Conservation (phyloP, 306 rosid genomes). For the Corylus americana region DNA sequence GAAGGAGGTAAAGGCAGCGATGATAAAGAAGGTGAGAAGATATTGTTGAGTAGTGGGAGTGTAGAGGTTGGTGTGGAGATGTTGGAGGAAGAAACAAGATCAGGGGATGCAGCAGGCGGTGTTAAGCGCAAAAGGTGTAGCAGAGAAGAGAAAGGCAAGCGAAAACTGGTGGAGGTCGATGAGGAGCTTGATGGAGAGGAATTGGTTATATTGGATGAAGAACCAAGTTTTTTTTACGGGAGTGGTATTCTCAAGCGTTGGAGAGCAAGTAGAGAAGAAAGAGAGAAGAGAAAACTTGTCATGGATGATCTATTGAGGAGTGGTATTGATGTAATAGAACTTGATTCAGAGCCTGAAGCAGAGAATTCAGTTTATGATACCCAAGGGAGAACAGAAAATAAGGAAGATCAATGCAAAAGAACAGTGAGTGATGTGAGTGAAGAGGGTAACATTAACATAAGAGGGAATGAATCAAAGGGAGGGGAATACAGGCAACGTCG, state of each 20-base stretch:
- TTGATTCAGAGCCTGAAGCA: no score
- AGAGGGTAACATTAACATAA: background rate
- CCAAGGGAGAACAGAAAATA: no score
- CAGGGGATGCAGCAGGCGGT: background rate
- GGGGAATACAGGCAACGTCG: conserved; percentile 33
- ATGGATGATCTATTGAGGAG: background rate
- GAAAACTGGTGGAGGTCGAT: no score
- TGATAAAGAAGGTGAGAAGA: background rate
- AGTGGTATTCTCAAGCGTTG: background rate
- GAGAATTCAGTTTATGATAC: no score
- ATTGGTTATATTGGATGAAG: background rate
- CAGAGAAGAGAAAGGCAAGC: no score
- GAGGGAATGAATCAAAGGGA: conserved; percentile 22
- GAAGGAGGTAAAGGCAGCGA: no score
- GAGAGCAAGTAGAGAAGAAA: background rate
- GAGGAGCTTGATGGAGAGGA: background rate
- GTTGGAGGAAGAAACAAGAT: background rate
- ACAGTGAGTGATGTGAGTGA: background rate
- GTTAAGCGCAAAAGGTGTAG: background rate
- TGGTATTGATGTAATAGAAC: background rate
- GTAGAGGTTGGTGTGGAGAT: background rate
- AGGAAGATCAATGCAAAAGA: no score
- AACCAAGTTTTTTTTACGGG: background rate
- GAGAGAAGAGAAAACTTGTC: no score
- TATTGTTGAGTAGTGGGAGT: background rate